These are phyloP conservation scores for Taxillus chinensis DNA, from an alignment of 164 flowering plant genomes.

Conservation along the genomic window DNA sequence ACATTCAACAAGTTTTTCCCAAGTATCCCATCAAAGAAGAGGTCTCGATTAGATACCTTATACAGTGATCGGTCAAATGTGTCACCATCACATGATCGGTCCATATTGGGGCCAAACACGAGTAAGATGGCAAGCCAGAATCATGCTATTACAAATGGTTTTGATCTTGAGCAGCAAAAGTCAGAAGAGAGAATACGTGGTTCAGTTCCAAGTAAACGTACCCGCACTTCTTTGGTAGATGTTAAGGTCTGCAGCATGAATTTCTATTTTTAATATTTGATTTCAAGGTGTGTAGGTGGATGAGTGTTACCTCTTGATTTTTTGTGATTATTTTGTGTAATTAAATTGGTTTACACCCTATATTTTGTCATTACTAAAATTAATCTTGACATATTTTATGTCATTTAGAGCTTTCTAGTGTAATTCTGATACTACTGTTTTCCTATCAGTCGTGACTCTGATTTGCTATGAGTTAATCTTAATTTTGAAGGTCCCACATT, in stretches of 20 bases:
- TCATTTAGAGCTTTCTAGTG: neutral
- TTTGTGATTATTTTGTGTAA: neutral
- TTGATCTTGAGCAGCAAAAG: slow-evolving; percentile 54
- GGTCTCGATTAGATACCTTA: slow-evolving; percentile 57
- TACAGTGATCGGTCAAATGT: slow-evolving; percentile 38
- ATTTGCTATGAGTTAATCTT: too few relatives aligned
- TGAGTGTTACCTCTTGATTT: neutral
- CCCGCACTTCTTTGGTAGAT: slow-evolving; percentile 75
- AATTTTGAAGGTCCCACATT: too few relatives aligned
- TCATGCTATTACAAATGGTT: slow-evolving; percentile 28
- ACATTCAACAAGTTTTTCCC: slow-evolving; percentile 54
- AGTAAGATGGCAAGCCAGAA: slow-evolving; percentile 49
- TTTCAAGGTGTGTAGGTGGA: neutral
- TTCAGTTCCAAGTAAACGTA: slow-evolving; percentile 61
- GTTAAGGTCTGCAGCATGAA: slow-evolving; percentile 31
- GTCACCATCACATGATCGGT: slow-evolving; percentile 41
- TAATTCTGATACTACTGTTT: neutral
- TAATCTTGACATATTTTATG: neutral
- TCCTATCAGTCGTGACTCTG: neutral
- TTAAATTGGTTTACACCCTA: neutral
- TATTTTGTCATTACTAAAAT: neutral
- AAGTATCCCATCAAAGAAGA: slow-evolving; percentile 49
- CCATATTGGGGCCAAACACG: slow-evolving; percentile 35
- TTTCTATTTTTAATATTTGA: neutral
- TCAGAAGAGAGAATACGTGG: slow-evolving; percentile 51